Percentiles rank a stretch among this genome's conserved stretches.
These are phyloP conservation scores for Xylariales sp. DNA, from an alignment of 2,329 filamentous ascomycete genomes.

Conservation along the genomic window DNA sequence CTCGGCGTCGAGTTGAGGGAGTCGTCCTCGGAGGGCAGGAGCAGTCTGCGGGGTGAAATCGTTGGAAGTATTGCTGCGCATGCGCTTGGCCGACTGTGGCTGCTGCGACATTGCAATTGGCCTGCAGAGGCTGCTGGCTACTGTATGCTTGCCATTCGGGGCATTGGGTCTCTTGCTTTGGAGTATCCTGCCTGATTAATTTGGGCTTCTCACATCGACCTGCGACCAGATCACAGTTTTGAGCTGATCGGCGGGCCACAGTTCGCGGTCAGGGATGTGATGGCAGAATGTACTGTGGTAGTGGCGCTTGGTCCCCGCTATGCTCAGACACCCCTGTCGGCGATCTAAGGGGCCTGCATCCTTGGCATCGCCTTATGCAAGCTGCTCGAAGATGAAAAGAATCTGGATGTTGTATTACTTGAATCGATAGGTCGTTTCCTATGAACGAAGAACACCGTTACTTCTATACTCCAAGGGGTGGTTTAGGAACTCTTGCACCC, in stretches of 20 bases:
- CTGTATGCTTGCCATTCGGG: slow-evolving; percentile 6
- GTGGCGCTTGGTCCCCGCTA: slow-evolving; percentile 3
- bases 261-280: slow-evolving; percentile 2
- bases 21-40: slow-evolving; percentile 22
- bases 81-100: slow-evolving; percentile 14
- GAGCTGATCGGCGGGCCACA: slow-evolving; percentile 9
- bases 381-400: too few species aligned
- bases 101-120: slow-evolving; percentile 12
- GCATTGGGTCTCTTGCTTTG: not conserved
- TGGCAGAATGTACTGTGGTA: slow-evolving; percentile 4
- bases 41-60: slow-evolving; percentile 28
- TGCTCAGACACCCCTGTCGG: not conserved
- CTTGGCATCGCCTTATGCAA: too few species aligned
- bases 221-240: slow-evolving; percentile 7
- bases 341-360: not conserved
- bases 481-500: too few species aligned
- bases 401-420: too few species aligned
- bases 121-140: slow-evolving; percentile 7
- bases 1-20: not conserved
- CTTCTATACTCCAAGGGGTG: too few species aligned
- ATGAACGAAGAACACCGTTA: too few species aligned
- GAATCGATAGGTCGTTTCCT: too few species aligned
- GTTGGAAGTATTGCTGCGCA: slow-evolving; percentile 13
- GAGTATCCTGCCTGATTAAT: not conserved
- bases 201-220: not conserved